A percentile compares a stretch with the other conserved stretches of the same genome.
Conservation (phyloP, 2,329 filamentous ascomycete genomes). For the Pseudocercospora vitis region DNA sequence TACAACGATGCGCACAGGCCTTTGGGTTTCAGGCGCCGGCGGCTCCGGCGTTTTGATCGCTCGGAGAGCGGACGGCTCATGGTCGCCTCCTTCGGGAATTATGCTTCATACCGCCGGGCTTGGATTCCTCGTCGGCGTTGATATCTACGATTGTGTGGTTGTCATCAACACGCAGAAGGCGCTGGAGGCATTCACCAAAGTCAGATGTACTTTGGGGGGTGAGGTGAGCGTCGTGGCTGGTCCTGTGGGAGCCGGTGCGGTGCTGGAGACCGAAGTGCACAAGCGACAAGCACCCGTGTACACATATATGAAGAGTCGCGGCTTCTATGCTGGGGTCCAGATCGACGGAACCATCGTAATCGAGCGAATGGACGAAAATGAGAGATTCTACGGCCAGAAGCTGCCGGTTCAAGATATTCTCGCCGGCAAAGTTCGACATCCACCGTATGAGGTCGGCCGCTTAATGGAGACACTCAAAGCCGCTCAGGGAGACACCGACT, state of each 20-base stretch:
- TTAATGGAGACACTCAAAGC: constrained; percentile 83
- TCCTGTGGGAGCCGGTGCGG: constrained; percentile 73
- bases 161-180: constrained; percentile 87
- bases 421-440: constrained; percentile 58
- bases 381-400: constrained; percentile 74
- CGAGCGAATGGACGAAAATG: constrained; percentile 84
- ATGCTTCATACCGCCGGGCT: constrained; percentile 85
- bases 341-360: constrained; percentile 85
- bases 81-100: constrained; percentile 89
- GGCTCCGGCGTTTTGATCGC: constrained; percentile 86
- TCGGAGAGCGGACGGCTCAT: constrained; percentile 79
- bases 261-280: constrained; percentile 68
- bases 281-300: constrained; percentile 71
- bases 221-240: constrained; percentile 77
- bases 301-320: constrained; percentile 85
- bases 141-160: constrained; percentile 93
- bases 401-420: constrained; percentile 64
- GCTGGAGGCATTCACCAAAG: constrained; percentile 77
- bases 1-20: constrained; percentile 89
- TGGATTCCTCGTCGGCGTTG: constrained; percentile 86
- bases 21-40: constrained; percentile 89
- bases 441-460: constrained; percentile 57
- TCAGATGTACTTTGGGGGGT: constrained; percentile 76
- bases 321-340: constrained; percentile 83
- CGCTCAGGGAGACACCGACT: constrained; percentile 77